Evolutionary conservation across 352 stramenopile genomes (phyloP), one percentile per base, ranked within the genome.

Genomic region (Globisporangium nagaii): DNA sequence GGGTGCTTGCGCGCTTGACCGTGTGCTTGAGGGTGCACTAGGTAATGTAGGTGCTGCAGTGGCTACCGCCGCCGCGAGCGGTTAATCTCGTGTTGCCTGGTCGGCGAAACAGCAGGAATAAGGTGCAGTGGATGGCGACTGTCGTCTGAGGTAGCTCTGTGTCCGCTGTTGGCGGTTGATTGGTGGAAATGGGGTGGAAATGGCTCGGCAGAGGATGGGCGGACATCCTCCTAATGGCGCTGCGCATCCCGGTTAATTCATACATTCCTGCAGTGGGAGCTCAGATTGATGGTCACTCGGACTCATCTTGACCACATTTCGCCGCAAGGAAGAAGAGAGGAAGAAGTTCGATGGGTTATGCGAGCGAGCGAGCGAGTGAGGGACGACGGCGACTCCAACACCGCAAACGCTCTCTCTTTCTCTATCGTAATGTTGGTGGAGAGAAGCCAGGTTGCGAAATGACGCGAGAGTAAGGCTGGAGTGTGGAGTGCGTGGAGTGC

Each of bases 191-290:
- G 9, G 10, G 1, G 8, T 19, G 40, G 6, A 31, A 24, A 24
- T 15, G 2, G 7, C n/a, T n/a, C n/a, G 0, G 20, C 9, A 22
- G 32, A 28, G 17, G 47, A 54, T 54, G 47, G 9, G 20, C 47
- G 6, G 12, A 39, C 20, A 53, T 27, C n/a, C 43, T 6, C 25
- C 43, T 50, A 17, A 37, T 32, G 17, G 9, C 11, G 27, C 10
- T 19, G 27, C 27, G 27, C 43, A 50, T 50, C 43, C 43, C n/a
- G 24, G 47, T 54, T 44, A 54, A 35, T 44, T 54, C 47, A 54
- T 54, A 32, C 47, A 54, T 54, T 54, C 47, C 44, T 54, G 46
- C 12, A 43, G 20, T 53, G 24, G 31, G 19, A 42, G 42, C 9
- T 5, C 32, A 43, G 22, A 39, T 27, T 53, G 46, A 42, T 42